Conservation (phyloP, 805 yeast species). For the Yamadazyma olivae region DNA sequence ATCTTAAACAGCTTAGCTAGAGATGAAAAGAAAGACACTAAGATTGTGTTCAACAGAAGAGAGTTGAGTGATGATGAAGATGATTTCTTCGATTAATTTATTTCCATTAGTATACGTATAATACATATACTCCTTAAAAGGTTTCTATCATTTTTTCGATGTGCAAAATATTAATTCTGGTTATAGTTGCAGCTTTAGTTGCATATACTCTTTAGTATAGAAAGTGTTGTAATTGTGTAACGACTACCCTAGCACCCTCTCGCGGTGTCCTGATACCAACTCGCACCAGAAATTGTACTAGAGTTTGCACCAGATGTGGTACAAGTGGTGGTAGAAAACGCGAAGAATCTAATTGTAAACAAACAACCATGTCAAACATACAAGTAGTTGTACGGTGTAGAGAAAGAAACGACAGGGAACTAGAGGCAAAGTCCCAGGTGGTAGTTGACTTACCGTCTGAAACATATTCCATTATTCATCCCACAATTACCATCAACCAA, state of each 20-base stretch:
- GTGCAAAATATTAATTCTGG: too few species aligned
- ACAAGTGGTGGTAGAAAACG: too few species aligned
- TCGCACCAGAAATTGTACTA: too few species aligned
- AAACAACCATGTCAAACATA: slow-evolving; percentile 32
- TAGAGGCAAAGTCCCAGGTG: slow-evolving; percentile 42
- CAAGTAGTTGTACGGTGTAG: slow-evolving; percentile 57
- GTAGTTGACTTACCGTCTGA: slow-evolving; percentile 47
- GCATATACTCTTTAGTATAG: too few species aligned
- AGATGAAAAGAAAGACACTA: slow-evolving; percentile 60
- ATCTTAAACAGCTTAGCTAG: slow-evolving; percentile 79
- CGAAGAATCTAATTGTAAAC: neutral
- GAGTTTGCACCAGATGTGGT: too few species aligned
- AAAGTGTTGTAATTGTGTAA: too few species aligned
- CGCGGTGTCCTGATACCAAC: too few species aligned
- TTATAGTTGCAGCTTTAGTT: too few species aligned
- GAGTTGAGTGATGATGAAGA: slow-evolving; percentile 30
- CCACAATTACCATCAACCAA: slow-evolving; percentile 18
- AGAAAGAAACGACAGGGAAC: slow-evolving; percentile 45
- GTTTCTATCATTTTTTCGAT: too few species aligned
- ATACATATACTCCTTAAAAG: too few species aligned
- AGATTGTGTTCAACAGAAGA: slow-evolving; percentile 58
- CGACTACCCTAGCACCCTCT: too few species aligned
- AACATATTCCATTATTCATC: slow-evolving; percentile 20
- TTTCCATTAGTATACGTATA: too few species aligned
- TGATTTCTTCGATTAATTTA: slow-evolving; percentile 28